These are phyloP conservation scores for Euphorbia schlechtendalii DNA, from an alignment of 441 rosid genomes.

Conservation along the genomic window DNA sequence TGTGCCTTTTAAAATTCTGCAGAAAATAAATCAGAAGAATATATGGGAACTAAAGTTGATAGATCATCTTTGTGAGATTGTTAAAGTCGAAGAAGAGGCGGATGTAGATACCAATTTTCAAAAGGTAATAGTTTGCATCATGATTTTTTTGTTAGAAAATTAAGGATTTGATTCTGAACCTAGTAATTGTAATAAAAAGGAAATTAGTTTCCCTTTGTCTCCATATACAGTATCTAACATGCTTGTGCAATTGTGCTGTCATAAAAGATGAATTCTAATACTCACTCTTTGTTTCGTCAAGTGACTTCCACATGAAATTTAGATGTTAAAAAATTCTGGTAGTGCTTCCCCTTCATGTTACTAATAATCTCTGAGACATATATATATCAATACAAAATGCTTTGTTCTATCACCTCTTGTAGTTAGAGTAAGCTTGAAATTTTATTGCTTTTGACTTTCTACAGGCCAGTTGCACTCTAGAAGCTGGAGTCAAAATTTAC, in stretches of 20 bases:
- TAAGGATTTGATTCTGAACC: not conserved
- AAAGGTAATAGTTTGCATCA: no score
- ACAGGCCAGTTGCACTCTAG: conserved; percentile 92
- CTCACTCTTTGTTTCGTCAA: not conserved
- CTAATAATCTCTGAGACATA: not conserved
- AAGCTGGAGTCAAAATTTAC: conserved; percentile 95
- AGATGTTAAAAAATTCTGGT: not conserved
- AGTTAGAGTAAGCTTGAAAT: not conserved
- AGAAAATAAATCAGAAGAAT: conserved; percentile 96
- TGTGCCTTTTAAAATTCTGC: conserved; percentile 13
- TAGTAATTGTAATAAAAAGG: not conserved
- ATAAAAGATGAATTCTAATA: not conserved
- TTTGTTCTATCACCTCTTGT: not conserved
- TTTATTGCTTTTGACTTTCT: conserved; percentile 6
- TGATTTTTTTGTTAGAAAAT: not conserved
- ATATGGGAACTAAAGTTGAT: conserved; percentile 90
- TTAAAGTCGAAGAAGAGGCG: conserved; percentile 81
- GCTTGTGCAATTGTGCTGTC: not conserved
- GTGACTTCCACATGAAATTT: not conserved
- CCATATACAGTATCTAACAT: not conserved
- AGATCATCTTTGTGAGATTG: conserved; percentile 73
- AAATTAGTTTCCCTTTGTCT: not conserved
- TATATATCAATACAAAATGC: not conserved
- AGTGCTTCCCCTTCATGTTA: not conserved
- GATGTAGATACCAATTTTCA: conserved; percentile 81